These are phyloP conservation scores for Trichoderma brevicompactum DNA, from an alignment of 2,329 filamentous ascomycete genomes.

Conservation along the genomic window DNA sequence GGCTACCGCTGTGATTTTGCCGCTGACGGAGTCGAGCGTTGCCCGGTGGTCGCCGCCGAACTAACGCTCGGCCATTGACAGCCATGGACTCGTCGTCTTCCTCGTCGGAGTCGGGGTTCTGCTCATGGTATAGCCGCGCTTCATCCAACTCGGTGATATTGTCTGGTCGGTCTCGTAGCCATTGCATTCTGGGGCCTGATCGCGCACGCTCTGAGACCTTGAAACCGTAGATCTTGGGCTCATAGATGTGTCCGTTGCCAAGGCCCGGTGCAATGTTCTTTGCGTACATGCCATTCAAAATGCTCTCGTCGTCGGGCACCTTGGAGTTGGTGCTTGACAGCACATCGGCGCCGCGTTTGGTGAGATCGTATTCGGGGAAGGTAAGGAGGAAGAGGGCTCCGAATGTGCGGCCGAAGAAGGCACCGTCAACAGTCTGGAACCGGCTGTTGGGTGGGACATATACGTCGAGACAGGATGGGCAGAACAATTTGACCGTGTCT, in stretches of 20 bases:
- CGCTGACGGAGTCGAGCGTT: conserved; percentile 49
- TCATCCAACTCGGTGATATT: conserved; percentile 87
- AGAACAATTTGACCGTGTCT: conserved; percentile 98
- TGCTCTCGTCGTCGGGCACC: conserved; percentile 50
- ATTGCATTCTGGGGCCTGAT: conserved; percentile 94
- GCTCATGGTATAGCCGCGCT: conserved; percentile 57
- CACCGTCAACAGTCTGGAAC: conserved; percentile 96
- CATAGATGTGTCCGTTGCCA: conserved; percentile 82
- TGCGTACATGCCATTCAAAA: conserved; percentile 84
- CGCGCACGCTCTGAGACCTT: conserved; percentile 87
- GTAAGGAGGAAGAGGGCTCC: conserved; percentile 97
- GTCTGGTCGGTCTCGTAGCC: conserved; percentile 82
- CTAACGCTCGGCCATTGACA: conserved; percentile 47
- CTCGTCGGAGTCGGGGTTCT: conserved; percentile 62
- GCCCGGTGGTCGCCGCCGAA: conserved; percentile 51
- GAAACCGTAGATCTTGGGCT: conserved; percentile 96
- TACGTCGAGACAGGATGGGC: conserved; percentile 93
- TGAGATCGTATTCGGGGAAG: conserved; percentile 92
- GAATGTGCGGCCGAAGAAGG: conserved; percentile 98
- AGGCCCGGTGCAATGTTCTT: conserved; percentile 88
- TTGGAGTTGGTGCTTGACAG: conserved; percentile 48
- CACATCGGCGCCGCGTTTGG: conserved; percentile 68
- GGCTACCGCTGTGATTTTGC: conserved; percentile 58
- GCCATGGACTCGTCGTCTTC: conserved; percentile 59
- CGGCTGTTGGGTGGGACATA: conserved; percentile 97